phyloP scores from a whole-genome alignment of 768 basidiomycete genomes.

The Mycena venus region DNA sequence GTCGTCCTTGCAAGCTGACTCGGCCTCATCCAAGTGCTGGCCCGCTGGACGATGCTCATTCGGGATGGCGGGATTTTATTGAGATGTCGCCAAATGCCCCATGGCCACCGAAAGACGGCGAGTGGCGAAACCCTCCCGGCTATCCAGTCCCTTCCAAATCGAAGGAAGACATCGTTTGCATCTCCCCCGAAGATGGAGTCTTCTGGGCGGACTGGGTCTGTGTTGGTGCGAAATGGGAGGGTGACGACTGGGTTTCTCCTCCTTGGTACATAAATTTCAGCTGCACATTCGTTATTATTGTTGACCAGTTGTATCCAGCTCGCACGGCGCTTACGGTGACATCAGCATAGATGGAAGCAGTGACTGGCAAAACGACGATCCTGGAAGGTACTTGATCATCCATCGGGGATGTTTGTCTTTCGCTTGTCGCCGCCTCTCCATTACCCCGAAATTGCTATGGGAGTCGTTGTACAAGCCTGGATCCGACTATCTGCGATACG shows the following conservation, averaged over 20 bases:
- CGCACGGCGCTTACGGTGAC: not conserved
- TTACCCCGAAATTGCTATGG: conserved; percentile 25
- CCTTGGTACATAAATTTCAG: not conserved
- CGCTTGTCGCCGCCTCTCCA: conserved; percentile 17
- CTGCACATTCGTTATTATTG: not conserved
- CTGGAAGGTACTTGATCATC: not conserved
- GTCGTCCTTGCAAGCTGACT: not conserved
- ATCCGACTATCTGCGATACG: conserved; percentile 21
- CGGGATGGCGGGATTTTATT: conserved; percentile 7
- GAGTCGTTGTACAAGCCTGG: conserved; percentile 26
- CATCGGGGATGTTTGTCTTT: conserved; percentile 31
- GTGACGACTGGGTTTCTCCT: conserved; percentile 24
- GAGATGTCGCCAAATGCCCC: not conserved
- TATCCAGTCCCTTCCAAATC: conserved; percentile 25
- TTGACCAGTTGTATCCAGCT: not conserved
- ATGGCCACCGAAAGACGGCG: conserved; percentile 24
- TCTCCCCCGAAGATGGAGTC: conserved; percentile 22
- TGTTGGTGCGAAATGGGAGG: conserved; percentile 23
- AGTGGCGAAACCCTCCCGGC: conserved; percentile 25
- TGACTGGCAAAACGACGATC: conserved; percentile 24
- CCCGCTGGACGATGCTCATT: conserved; percentile 12
- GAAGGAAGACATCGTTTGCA: conserved; percentile 19
- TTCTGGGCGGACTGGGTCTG: conserved; percentile 31
- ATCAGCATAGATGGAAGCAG: conserved; percentile 19
- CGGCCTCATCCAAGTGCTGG: conserved; percentile 4